Percentiles rank a stretch among this genome's conserved stretches.
Conservation (phyloP, 208 protist species). For the Acanthamoeba royreba region DNA sequence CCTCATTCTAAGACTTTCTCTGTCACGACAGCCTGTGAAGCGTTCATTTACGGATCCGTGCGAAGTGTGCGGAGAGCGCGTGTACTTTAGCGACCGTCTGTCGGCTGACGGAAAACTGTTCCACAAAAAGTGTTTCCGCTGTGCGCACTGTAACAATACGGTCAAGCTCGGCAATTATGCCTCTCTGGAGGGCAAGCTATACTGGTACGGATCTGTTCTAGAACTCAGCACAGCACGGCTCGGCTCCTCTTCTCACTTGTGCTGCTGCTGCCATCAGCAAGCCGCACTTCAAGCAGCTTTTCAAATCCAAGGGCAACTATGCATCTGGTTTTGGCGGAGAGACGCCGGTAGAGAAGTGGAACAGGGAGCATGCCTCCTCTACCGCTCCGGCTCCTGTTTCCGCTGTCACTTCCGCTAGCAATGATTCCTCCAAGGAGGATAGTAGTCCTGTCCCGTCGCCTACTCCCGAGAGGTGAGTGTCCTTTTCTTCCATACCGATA, state of each 20-base stretch:
- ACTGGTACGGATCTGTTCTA: too few species aligned
- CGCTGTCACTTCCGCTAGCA: too few species aligned
- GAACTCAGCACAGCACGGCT: too few species aligned
- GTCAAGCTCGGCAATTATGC: slow-evolving; percentile 66
- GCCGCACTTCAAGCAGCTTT: slow-evolving; percentile 73
- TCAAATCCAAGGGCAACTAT: slow-evolving; percentile 72
- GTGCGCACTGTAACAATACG: slow-evolving; percentile 67
- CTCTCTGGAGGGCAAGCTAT: slow-evolving; percentile 65
- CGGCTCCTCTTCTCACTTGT: background rate
- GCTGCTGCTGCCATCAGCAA: slow-evolving; percentile 40
- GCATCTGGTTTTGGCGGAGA: slow-evolving; percentile 66
- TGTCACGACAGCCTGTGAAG: background rate
- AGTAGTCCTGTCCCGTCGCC: too few species aligned
- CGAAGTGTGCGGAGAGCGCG: slow-evolving; percentile 54
- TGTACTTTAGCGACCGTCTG: slow-evolving; percentile 57
- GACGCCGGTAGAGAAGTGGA: slow-evolving; percentile 60
- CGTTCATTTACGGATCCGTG: slow-evolving; percentile 26
- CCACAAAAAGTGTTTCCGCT: slow-evolving; percentile 72
- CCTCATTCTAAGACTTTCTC: too few species aligned
- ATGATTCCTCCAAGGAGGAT: too few species aligned
- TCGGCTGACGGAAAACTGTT: slow-evolving; percentile 58
- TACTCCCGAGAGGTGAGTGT: too few species aligned
- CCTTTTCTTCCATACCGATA: too few species aligned
- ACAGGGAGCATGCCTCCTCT: background rate
- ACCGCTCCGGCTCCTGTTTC: too few species aligned